These are phyloP conservation scores for Fusarium tjaetaba DNA, from an alignment of 2,329 filamentous ascomycete genomes.

Conservation along the genomic window DNA sequence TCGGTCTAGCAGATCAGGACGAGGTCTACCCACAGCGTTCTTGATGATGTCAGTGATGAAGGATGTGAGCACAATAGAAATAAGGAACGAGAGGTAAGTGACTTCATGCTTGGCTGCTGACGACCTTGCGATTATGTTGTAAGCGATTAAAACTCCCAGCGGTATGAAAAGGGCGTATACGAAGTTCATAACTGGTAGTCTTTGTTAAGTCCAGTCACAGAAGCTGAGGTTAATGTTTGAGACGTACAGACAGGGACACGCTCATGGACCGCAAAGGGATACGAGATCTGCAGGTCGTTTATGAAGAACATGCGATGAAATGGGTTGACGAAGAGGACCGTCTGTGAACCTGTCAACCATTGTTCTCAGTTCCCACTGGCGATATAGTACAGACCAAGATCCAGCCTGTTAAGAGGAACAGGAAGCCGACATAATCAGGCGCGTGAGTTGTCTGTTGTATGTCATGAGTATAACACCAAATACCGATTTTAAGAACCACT, in stretches of 20 bases:
- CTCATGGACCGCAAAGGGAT: constrained; percentile 85
- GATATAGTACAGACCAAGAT: constrained; percentile 59
- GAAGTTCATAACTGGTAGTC: constrained; percentile 72
- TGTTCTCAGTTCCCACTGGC: neutral
- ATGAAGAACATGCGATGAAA: constrained; percentile 96
- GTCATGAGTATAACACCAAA: neutral
- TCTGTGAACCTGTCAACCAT: constrained; percentile 35
- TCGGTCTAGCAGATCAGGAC: constrained; percentile 72
- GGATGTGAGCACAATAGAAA: constrained; percentile 78
- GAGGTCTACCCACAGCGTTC: constrained; percentile 82
- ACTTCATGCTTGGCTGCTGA: constrained; percentile 84
- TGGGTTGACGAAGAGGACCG: constrained; percentile 67
- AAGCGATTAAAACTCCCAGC: constrained; percentile 70
- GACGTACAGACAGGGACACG: constrained; percentile 79
- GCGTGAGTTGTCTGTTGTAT: constrained; percentile 77
- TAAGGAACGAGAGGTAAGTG: constrained; percentile 81
- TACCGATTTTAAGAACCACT: neutral
- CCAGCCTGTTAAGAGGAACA: constrained; percentile 74
- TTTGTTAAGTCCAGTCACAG: neutral
- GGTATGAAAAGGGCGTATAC: constrained; percentile 82
- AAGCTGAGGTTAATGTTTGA: neutral
- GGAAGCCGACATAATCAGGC: constrained; percentile 85
- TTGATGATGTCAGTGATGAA: constrained; percentile 93
- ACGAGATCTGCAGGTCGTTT: constrained; percentile 84
- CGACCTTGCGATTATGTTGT: constrained; percentile 70